These are phyloP conservation scores for Monosporascus cannonballus DNA, from an alignment of 2,329 filamentous ascomycete genomes.

Conservation along the genomic window DNA sequence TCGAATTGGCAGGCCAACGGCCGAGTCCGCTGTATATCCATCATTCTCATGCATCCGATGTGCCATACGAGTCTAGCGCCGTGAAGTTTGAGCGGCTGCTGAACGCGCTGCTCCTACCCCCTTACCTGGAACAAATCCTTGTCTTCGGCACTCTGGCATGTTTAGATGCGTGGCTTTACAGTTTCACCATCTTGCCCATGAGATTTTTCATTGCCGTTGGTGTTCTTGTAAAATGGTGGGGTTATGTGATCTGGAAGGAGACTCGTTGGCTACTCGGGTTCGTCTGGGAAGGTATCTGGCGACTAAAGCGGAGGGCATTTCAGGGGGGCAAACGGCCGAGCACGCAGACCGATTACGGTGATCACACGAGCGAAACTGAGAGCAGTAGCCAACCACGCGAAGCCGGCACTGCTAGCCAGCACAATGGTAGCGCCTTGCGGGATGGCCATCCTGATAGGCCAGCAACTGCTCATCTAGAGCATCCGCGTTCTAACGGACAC, in stretches of 20 bases:
- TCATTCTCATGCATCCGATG: constrained; percentile 48
- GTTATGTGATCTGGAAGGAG: constrained; percentile 65
- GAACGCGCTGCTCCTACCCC: constrained; percentile 80
- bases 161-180: constrained; percentile 93
- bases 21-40: constrained; percentile 63
- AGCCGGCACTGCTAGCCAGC: constrained; percentile 7
- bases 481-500: constrained; percentile 14
- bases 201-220: constrained; percentile 76
- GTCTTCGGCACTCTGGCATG: constrained; percentile 87
- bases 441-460: constrained; percentile 14
- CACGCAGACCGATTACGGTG: constrained; percentile 17
- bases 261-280: constrained; percentile 65
- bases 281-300: constrained; percentile 71
- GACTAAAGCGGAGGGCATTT: constrained; percentile 62
- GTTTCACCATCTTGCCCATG: constrained; percentile 89
- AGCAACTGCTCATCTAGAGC: constrained; percentile 12
- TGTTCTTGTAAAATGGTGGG: constrained; percentile 75
- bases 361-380: constrained; percentile 28
- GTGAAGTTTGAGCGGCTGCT: constrained; percentile 87
- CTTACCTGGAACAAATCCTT: constrained; percentile 76
- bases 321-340: constrained; percentile 36
- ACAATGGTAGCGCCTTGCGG: constrained; percentile 13
- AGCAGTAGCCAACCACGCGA: constrained; percentile 31
- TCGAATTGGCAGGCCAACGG: constrained; percentile 55
- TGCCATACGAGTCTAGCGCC: constrained; percentile 84